A percentile compares a stretch with the other conserved stretches of the same genome.
phyloP scores from a whole-genome alignment of 345 rosid species.

The Citrus reticulata region DNA sequence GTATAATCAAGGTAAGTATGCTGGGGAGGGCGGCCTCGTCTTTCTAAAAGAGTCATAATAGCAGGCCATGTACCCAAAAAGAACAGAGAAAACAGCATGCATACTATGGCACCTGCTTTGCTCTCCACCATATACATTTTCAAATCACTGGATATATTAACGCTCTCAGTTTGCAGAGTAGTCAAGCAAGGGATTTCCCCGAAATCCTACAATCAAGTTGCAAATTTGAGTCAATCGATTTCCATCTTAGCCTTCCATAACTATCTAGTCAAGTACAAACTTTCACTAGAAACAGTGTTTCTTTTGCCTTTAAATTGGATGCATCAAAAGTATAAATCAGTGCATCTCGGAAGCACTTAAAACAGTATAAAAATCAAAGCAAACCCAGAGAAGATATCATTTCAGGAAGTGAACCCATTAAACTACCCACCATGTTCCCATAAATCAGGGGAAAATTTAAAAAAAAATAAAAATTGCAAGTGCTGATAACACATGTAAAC shows the following conservation, averaged over 20 bases:
- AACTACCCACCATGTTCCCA: not conserved
- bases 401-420: not conserved
- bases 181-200: constrained; percentile 15
- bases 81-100: constrained; percentile 61
- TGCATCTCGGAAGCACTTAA: too few species aligned
- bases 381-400: not conserved
- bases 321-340: too few species aligned
- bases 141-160: constrained; percentile 6
- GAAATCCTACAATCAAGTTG: constrained; percentile 22
- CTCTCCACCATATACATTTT: constrained; percentile 74
- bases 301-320: too few species aligned
- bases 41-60: constrained; percentile 64
- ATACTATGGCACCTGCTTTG: constrained; percentile 78
- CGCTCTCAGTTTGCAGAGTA: constrained; percentile 3
- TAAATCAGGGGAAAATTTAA: not conserved
- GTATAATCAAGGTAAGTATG: constrained; percentile 89
- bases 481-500: too few species aligned
- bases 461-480: not conserved
- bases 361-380: not conserved
- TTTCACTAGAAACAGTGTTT: not conserved
- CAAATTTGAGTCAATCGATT: not conserved
- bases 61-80: constrained; percentile 95
- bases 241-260: not conserved
- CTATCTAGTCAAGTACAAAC: not conserved
- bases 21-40: constrained; percentile 87